These are phyloP conservation scores for Pythium grandisporangium DNA, from an alignment of 352 stramenopile species.

Conservation along the genomic window DNA sequence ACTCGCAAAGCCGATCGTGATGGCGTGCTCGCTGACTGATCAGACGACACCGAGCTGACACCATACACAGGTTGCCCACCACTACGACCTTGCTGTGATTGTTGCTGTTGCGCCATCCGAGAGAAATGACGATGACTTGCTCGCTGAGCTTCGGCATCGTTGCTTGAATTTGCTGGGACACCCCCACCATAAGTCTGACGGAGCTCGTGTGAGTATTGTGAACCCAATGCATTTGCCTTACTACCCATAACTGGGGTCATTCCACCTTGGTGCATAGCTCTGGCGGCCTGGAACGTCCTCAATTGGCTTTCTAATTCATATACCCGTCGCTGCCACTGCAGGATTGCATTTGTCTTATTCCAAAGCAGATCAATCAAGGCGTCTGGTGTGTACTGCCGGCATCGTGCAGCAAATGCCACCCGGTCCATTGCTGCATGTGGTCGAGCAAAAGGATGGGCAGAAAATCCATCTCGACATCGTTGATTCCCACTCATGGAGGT, in stretches of 20 bases:
- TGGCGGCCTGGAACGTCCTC: slow-evolving; percentile 7
- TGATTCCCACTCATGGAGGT: too few species aligned
- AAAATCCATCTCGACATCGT: too few species aligned
- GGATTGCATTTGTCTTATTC: slow-evolving; percentile 54
- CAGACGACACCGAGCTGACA: too few species aligned
- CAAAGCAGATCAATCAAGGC: slow-evolving; percentile 64
- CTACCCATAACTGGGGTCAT: too few species aligned
- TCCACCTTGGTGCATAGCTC: too few species aligned
- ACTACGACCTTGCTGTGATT: neutral
- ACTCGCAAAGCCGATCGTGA: too few species aligned
- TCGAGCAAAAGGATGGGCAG: too few species aligned
- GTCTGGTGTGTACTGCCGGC: slow-evolving; percentile 58
- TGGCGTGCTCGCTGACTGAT: too few species aligned
- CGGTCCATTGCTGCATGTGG: too few species aligned
- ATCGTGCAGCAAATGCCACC: slow-evolving; percentile 57
- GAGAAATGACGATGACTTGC: slow-evolving; percentile 24
- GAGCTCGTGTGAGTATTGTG: too few species aligned
- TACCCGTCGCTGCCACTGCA: slow-evolving; percentile 47
- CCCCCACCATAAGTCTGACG: slow-evolving; percentile 6
- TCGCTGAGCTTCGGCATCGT: slow-evolving; percentile 44
- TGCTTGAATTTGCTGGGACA: slow-evolving; percentile 18
- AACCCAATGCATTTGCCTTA: too few species aligned
- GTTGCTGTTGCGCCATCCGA: slow-evolving; percentile 3
- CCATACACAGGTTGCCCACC: too few species aligned
- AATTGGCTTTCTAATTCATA: slow-evolving; percentile 48